Conservation (phyloP, 495 filamentous ascomycete species). For the Copromyces sp. region DNA sequence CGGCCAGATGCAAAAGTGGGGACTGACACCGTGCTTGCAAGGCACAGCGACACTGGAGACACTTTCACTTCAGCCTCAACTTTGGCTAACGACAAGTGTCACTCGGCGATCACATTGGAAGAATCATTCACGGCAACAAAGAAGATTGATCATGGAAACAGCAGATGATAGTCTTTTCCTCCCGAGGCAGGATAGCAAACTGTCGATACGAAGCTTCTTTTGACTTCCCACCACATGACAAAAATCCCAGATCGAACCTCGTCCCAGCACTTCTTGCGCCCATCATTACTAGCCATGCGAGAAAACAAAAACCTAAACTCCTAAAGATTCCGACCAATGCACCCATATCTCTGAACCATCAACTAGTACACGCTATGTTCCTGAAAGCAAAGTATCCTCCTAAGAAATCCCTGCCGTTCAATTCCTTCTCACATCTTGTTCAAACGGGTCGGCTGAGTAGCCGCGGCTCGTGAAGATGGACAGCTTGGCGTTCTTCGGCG, state of each 20-base stretch:
- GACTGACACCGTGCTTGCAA: too few species aligned
- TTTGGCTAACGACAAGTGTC: neutral
- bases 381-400: neutral
- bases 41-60: neutral
- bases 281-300: too few species aligned
- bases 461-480: neutral
- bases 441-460: neutral
- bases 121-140: neutral
- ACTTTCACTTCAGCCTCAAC: neutral
- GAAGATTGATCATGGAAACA: neutral
- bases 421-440: neutral
- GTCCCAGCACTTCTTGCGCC: neutral
- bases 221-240: neutral
- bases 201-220: neutral
- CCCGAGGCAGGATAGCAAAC: neutral
- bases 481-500: neutral
- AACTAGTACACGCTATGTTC: neutral
- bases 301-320: neutral
- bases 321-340: neutral
- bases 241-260: neutral
- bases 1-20: too few species aligned
- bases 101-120: neutral
- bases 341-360: neutral
- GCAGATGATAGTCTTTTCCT: neutral
- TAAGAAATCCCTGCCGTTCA: neutral